Base-by-base conservation (phyloP, 23 red algal species). In the Chondrus crispus region DNA sequence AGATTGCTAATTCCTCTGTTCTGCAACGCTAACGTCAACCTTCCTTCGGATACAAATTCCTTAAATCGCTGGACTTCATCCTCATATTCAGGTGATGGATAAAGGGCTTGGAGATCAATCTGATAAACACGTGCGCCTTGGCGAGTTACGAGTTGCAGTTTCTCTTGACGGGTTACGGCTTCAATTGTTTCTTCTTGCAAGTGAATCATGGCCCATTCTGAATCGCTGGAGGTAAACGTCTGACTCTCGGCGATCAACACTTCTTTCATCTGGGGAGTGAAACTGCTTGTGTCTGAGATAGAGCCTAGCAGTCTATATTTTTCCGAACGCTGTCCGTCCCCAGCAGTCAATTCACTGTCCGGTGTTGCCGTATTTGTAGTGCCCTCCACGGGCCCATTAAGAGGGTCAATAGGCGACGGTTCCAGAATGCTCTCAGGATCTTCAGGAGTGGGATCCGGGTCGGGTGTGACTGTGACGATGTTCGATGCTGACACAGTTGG, bases 51-150 rank as follows among this genome's bases (percentile, higher is more conserved):
- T 28, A 88, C 44, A 53, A 88, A 88, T 45, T 62, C 32, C 14
- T 14, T 35, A 35, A 47, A 88, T 20, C 22, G 19, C 12, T 12
- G 3, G 29, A 45, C 20, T 66, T 62, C 58, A 16, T 70, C 24
- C 11, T 51, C 53, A 5, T 20, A 3, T 20, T 88, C 68, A 13
- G 60, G 45, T 40, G 43, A 46, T 13, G 38, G 42, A 46, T 88
- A 88, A 33, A 54, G 41, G n/a, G 42, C 84, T 43, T 88, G 84
- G n/a, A 88, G n/a, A 41, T 75, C 84, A 33, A 88, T 53, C 5
- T 29, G 42, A 42, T 88, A 88, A 3, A 53, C 39, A 1, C 41
- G 10, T 38, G 71, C 19, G n/a, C 22, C 11, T 19, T 66, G 60
- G 6, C 60, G 7, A 66, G 26, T 32, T 66, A 32, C 7, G 35